phyloP scores from a whole-genome alignment of 129 eudicot species.

The Heracleum sosnowskyi region DNA sequence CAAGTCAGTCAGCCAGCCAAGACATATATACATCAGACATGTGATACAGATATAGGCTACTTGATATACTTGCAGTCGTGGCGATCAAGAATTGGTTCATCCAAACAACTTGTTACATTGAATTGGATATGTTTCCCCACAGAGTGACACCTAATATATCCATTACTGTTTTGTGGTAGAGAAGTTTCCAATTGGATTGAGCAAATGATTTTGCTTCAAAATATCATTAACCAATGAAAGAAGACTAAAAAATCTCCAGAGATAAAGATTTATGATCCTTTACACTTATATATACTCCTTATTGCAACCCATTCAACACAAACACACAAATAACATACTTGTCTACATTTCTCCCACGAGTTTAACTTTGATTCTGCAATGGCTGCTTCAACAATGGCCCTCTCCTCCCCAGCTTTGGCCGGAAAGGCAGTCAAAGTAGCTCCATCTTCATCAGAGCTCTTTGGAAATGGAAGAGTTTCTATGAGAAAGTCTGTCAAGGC shows the following conservation, averaged over 20 bases:
- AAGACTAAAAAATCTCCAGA: background rate
- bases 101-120: background rate
- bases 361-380: background rate
- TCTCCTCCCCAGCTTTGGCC: constrained; percentile 26
- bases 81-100: background rate
- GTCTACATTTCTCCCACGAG: background rate
- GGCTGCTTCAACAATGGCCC: constrained; percentile 32
- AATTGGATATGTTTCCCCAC: background rate
- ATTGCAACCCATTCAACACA: background rate
- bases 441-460: constrained; percentile 14
- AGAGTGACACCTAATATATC: constrained; percentile 7
- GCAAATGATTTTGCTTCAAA: background rate
- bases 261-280: background rate
- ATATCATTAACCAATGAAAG: constrained; percentile 9
- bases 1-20: background rate
- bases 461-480: constrained; percentile 19
- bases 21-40: background rate
- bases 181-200: constrained; percentile 8
- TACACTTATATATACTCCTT: background rate
- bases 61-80: background rate
- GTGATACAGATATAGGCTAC: background rate
- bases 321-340: background rate
- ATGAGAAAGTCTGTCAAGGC: constrained; percentile 27
- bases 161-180: background rate
- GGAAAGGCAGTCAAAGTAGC: constrained; percentile 27